Evolutionary conservation across 106 monocot genomes (phyloP).

Genomic region (Cymbidium sinense): DNA sequence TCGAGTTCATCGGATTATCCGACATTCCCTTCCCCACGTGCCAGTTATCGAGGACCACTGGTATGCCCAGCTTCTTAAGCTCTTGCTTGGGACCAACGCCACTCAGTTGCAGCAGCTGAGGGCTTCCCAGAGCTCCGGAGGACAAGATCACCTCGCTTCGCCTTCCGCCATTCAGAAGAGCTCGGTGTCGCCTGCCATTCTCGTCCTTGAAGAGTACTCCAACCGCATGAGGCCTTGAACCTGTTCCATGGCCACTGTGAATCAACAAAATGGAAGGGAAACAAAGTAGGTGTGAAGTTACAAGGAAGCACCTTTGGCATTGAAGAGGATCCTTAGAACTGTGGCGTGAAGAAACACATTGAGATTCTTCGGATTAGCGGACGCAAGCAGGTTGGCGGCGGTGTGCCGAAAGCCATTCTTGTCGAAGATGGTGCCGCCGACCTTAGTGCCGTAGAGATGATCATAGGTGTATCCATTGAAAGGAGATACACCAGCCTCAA

Average conservation of each 20-base stretch:
- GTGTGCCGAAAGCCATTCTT: slow-evolving; percentile 49
- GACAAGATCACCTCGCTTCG: slow-evolving; percentile 67
- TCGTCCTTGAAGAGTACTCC: slow-evolving; percentile 65
- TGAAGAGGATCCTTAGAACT: slow-evolving; percentile 51
- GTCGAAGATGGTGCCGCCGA: slow-evolving; percentile 71
- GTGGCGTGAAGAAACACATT: slow-evolving; percentile 54
- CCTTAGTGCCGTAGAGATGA: slow-evolving; percentile 70
- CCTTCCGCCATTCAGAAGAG: slow-evolving; percentile 7
- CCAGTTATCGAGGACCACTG: slow-evolving; percentile 40
- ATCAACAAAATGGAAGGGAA: not conserved
- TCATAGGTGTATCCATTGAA: slow-evolving; percentile 81
- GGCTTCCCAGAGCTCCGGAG: slow-evolving; percentile 75
- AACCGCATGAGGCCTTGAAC: slow-evolving; percentile 25
- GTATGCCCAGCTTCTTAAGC: slow-evolving; percentile 39
- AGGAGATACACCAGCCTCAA: slow-evolving; percentile 58
- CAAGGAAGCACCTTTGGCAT: slow-evolving; percentile 8
- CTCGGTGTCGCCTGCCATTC: slow-evolving; percentile 38
- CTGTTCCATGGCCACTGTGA: slow-evolving; percentile 9
- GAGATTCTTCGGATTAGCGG: slow-evolving; percentile 42
- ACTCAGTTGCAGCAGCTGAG: slow-evolving; percentile 81
- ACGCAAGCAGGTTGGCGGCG: slow-evolving; percentile 56
- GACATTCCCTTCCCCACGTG: slow-evolving; percentile 71
- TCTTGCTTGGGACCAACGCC: slow-evolving; percentile 72
- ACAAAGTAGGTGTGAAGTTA: not conserved
- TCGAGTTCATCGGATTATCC: slow-evolving; percentile 92